Conservation (phyloP, 2,329 filamentous ascomycete species). For the Penicillium sp. region DNA sequence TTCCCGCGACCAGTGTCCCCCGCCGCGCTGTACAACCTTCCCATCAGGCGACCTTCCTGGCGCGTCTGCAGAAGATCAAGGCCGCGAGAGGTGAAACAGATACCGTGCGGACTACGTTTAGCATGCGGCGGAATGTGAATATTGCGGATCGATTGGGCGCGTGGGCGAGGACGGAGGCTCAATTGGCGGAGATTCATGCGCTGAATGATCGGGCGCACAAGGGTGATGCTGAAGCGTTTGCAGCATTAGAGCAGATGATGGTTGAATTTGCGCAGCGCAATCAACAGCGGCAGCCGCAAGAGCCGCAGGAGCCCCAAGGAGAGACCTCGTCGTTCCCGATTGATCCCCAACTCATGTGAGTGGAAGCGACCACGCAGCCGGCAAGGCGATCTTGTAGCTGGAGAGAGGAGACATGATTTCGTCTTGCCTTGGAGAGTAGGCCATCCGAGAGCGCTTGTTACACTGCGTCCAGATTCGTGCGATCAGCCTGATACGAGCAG, state of each 20-base stretch:
- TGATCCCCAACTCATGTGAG: constrained; percentile 3
- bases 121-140: constrained; percentile 41
- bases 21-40: constrained; percentile 38
- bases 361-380: background rate
- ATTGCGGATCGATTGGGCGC: constrained; percentile 39
- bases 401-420: background rate
- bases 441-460: background rate
- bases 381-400: background rate
- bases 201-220: constrained; percentile 42
- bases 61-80: constrained; percentile 68
- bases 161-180: constrained; percentile 45
- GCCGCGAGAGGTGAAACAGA: constrained; percentile 66
- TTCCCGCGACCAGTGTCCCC: constrained; percentile 13
- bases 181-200: constrained; percentile 41
- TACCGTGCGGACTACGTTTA: constrained; percentile 64
- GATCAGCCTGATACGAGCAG: background rate
- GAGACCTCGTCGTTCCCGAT: background rate
- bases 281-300: background rate
- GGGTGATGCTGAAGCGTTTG: constrained; percentile 43
- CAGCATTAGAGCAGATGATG: constrained; percentile 39
- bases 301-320: background rate
- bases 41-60: constrained; percentile 61
- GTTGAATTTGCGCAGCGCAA: constrained; percentile 8
- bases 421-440: background rate
- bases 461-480: background rate